Percentiles rank a stretch among this genome's conserved stretches.
Conservation (phyloP, 2,329 filamentous ascomycete genomes). For the Trichophyton verrucosum region DNA sequence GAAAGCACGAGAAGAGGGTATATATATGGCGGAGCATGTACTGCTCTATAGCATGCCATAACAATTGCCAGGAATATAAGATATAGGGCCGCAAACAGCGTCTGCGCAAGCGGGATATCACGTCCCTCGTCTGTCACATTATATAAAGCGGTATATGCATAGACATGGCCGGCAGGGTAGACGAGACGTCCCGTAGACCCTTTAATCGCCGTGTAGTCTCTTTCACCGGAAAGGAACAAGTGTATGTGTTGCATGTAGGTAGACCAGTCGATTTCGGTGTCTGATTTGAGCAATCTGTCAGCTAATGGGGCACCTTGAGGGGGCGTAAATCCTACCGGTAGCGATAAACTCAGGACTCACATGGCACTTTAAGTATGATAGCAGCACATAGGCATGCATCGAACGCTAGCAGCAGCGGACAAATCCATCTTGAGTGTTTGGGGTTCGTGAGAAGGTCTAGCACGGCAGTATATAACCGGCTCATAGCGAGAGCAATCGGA, state of each 20-base stretch:
- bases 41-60: conserved; percentile 58
- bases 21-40: conserved; percentile 60
- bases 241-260: conserved; percentile 92
- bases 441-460: conserved; percentile 40
- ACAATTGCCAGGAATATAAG: conserved; percentile 62
- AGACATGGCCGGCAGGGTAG: conserved; percentile 88
- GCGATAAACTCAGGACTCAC: conserved; percentile 41
- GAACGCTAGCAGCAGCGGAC: conserved; percentile 52
- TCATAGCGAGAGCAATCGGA: neutral
- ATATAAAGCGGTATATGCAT: conserved; percentile 74
- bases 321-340: neutral
- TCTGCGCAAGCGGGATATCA: conserved; percentile 69
- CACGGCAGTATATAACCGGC: conserved; percentile 18
- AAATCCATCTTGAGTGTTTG: conserved; percentile 49
- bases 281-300: conserved; percentile 35
- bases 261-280: conserved; percentile 96
- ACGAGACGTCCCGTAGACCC: conserved; percentile 88
- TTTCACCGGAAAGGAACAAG: conserved; percentile 69
- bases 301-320: neutral
- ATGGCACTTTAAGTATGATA: conserved; percentile 71
- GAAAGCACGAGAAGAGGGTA: conserved; percentile 76
- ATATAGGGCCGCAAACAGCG: conserved; percentile 70
- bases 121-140: conserved; percentile 61
- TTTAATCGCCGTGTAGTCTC: conserved; percentile 73
- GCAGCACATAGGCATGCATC: conserved; percentile 61